These are phyloP conservation scores for Neofusicoccum cordaticola DNA, from an alignment of 2,329 filamentous ascomycete genomes.

Conservation along the genomic window DNA sequence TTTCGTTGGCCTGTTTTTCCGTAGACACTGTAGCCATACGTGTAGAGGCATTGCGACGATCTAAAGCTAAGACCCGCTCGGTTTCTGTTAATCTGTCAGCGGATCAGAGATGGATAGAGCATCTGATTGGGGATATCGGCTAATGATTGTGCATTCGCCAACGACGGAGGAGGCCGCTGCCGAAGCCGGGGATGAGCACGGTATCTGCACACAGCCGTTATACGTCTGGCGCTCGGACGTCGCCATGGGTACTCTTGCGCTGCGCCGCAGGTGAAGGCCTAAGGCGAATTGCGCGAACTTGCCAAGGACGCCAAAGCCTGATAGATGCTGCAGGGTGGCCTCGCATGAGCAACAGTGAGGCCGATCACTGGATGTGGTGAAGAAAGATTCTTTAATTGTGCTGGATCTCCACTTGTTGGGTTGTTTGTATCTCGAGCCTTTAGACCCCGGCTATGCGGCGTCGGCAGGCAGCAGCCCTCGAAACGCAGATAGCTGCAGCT, in stretches of 20 bases:
- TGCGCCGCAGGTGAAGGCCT: not conserved
- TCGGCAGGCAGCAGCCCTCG: not conserved
- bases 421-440: too few species aligned
- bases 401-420: not conserved
- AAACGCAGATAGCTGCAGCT: not conserved
- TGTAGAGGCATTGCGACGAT: too few species aligned
- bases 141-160: not conserved
- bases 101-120: too few species aligned
- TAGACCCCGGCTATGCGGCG: not conserved
- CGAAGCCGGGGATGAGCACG: too few species aligned
- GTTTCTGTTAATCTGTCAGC: too few species aligned
- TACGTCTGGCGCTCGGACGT: not conserved
- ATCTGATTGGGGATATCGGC: not conserved
- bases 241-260: not conserved
- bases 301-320: too few species aligned
- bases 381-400: not conserved
- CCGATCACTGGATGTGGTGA: not conserved
- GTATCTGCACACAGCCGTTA: not conserved
- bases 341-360: too few species aligned
- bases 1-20: too few species aligned
- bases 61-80: too few species aligned
- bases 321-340: too few species aligned
- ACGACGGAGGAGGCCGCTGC: not conserved
- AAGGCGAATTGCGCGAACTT: not conserved
- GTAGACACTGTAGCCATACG: too few species aligned